Evolutionary conservation across 2,329 filamentous ascomycete species (phyloP).

Genomic region (Tolypocladium cylindrosporum): DNA sequence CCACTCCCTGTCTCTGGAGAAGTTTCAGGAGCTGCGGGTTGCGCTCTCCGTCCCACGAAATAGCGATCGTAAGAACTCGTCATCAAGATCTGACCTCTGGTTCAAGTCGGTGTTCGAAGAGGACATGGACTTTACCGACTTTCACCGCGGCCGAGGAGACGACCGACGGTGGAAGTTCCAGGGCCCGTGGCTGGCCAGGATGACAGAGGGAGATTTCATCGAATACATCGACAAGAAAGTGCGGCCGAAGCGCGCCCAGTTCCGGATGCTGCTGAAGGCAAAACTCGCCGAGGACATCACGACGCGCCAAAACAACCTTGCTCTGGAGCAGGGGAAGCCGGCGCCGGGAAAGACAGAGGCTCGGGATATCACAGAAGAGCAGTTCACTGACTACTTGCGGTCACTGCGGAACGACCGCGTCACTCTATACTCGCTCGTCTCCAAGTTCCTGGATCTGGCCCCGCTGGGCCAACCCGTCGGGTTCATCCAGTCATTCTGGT

Average conservation of each 20-base stretch:
- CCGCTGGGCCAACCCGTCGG: slow-evolving; percentile 31
- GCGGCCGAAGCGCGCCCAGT: slow-evolving; percentile 40
- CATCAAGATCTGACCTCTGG: slow-evolving; percentile 12
- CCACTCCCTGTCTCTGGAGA: slow-evolving; percentile 69
- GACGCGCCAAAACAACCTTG: slow-evolving; percentile 21
- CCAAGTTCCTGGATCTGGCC: slow-evolving; percentile 52
- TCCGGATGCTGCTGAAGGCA: slow-evolving; percentile 41
- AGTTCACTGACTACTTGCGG: slow-evolving; percentile 43
- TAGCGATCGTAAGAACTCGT: slow-evolving; percentile 8
- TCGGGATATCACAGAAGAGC: slow-evolving; percentile 35
- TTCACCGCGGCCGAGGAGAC: slow-evolving; percentile 23
- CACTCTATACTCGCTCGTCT: slow-evolving; percentile 42
- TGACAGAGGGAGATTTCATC: slow-evolving; percentile 51
- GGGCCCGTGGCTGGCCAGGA: slow-evolving; percentile 56
- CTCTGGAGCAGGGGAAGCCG: slow-evolving; percentile 26
- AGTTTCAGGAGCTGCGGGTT: slow-evolving; percentile 76
- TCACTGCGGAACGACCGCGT: slow-evolving; percentile 40
- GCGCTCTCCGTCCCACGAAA: slow-evolving; percentile 49
- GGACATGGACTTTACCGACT: slow-evolving; percentile 41
- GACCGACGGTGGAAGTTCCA: slow-evolving; percentile 55
- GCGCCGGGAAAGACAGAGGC: slow-evolving; percentile 16
- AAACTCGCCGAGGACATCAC: slow-evolving; percentile 38
- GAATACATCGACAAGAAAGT: slow-evolving; percentile 45
- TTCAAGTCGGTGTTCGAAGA: slow-evolving; percentile 51
- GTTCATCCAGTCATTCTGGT: slow-evolving; percentile 14